These are phyloP conservation scores for Xylaria nigripes DNA, from an alignment of 495 filamentous ascomycete species.

Conservation along the genomic window DNA sequence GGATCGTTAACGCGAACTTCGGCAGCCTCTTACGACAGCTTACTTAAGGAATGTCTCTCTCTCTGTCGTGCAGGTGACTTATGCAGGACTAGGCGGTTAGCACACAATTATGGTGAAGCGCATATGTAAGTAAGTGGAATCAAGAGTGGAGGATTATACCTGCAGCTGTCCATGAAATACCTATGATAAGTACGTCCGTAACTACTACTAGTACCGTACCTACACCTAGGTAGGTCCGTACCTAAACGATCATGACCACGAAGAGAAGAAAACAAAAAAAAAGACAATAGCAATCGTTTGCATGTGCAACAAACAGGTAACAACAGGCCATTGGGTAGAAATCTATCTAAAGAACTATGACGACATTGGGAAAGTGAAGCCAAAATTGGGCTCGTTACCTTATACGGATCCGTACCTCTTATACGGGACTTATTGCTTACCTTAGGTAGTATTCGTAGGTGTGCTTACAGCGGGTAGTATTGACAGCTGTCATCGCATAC, in stretches of 20 bases:
- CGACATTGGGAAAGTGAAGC: no score
- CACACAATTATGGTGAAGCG: constrained; percentile 3
- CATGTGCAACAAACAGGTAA: constrained; percentile 7
- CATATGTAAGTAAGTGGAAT: background rate
- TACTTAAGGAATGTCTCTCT: background rate
- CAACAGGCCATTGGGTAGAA: background rate
- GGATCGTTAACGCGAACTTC: background rate
- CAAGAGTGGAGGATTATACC: background rate
- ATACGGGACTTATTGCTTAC: background rate
- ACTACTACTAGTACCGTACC: no score
- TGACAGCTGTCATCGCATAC: background rate
- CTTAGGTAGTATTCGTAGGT: no score
- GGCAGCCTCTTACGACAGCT: background rate
- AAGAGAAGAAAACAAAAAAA: no score
- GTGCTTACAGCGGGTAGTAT: no score
- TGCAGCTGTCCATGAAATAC: background rate
- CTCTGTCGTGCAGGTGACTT: constrained; percentile 11
- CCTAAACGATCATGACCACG: no score
- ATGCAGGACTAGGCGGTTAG: constrained; percentile 7
- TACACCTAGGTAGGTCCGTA: no score
- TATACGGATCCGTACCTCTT: background rate
- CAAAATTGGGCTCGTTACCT: no score
- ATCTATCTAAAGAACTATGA: background rate
- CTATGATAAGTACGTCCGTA: no score
- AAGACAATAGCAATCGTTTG: constrained; percentile 6